Evolutionary conservation across 441 rosid genomes (phyloP).

Genomic region (Brassica hybrid): DNA sequence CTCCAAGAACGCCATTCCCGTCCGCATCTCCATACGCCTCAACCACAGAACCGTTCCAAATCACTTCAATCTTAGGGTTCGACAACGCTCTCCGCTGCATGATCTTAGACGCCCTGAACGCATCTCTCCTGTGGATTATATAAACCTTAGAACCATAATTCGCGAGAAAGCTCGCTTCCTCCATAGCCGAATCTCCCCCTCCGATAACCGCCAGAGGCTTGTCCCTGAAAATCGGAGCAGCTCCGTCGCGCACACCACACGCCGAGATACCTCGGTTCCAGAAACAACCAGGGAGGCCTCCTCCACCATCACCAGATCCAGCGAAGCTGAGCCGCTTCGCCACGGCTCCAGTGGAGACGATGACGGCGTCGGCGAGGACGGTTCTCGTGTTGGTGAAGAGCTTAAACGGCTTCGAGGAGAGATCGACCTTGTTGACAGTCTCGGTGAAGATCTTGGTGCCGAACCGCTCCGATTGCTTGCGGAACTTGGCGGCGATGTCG

Average conservation of each 20-base stretch:
- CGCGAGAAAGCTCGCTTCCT: conserved; percentile 56
- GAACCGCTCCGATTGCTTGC: conserved; percentile 42
- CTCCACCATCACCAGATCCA: conserved; percentile 34
- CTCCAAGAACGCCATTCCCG: conserved; percentile 40
- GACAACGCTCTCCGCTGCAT: conserved; percentile 55
- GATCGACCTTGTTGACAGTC: conserved; percentile 42
- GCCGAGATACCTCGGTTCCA: conserved; percentile 65
- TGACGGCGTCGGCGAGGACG: conserved; percentile 44
- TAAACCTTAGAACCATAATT: conserved; percentile 60
- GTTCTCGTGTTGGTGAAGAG: conserved; percentile 35
- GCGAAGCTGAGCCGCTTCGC: conserved; percentile 49
- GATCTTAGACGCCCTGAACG: conserved; percentile 62
- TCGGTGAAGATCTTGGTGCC: conserved; percentile 44
- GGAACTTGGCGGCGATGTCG: conserved; percentile 44
- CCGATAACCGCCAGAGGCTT: conserved; percentile 57
- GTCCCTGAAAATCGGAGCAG: conserved; percentile 56
- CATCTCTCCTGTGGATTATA: conserved; percentile 51
- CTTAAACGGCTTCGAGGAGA: conserved; percentile 35
- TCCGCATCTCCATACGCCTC: conserved; percentile 43
- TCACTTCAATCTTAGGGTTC: conserved; percentile 46
- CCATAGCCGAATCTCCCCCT: conserved; percentile 66
- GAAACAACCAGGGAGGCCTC: conserved; percentile 43
- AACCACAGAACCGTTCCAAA: conserved; percentile 37
- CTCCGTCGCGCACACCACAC: conserved; percentile 64
- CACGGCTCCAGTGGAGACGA: conserved; percentile 55